Conservation (phyloP, 169 alveolate genomes). For the Perkinsus olseni region DNA sequence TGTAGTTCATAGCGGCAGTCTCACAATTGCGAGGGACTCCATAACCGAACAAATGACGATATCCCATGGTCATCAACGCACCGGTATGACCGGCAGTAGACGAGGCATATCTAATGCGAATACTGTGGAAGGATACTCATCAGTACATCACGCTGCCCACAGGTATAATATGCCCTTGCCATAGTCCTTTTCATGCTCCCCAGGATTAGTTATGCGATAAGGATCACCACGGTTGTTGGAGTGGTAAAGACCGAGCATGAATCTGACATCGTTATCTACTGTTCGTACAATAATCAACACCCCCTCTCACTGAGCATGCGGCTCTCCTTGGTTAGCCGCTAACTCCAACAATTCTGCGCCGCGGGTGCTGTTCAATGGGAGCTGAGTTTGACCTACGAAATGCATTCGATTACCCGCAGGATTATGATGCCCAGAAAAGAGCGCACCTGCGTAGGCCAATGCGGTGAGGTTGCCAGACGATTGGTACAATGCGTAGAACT, state of each 20-base stretch:
- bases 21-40: slow-evolving; percentile 14
- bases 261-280: not conserved
- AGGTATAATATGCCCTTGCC: not conserved
- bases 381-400: not conserved
- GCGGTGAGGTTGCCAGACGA: not conserved
- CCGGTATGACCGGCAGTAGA: slow-evolving; percentile 29
- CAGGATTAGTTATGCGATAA: not conserved
- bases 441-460: not conserved
- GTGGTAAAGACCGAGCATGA: not conserved
- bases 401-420: not conserved
- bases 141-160: not conserved
- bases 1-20: slow-evolving; percentile 14
- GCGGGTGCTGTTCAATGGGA: not conserved
- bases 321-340: not conserved
- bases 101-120: slow-evolving; percentile 19
- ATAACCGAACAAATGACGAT: slow-evolving; percentile 13
- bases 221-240: not conserved
- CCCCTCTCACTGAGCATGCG: not conserved
- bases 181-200: not conserved
- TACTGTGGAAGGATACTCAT: not conserved
- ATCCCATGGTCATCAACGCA: slow-evolving; percentile 20
- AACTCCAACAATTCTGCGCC: not conserved
- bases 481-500: not conserved
- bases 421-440: not conserved
- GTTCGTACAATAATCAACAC: not conserved